Evolutionary conservation across 441 rosid species (phyloP).

Genomic region (Biscutella auriculata): DNA sequence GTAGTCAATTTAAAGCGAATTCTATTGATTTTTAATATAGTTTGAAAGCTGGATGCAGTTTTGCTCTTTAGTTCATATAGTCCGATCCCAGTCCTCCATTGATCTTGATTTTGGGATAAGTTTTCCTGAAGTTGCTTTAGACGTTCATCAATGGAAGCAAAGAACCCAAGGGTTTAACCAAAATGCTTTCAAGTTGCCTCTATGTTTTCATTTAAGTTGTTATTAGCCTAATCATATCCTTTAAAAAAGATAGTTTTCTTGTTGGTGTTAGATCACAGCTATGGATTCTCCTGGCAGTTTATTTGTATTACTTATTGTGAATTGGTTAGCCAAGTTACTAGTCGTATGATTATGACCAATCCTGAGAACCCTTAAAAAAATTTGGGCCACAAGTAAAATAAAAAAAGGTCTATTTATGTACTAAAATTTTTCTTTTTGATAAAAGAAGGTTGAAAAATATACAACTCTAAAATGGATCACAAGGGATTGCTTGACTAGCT

Average conservation of each 20-base stretch:
- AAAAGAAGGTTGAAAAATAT: too few relatives aligned
- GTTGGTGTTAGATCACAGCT: background rate
- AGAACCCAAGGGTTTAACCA: background rate
- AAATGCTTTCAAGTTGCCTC: background rate
- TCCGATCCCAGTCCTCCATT: background rate
- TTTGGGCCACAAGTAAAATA: too few relatives aligned
- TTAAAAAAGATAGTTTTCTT: background rate
- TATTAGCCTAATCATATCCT: background rate
- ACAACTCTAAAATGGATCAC: too few relatives aligned
- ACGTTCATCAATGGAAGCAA: background rate
- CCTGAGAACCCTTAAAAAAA: too few relatives aligned
- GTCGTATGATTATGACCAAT: too few relatives aligned
- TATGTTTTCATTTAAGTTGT: background rate
- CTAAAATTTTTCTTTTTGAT: too few relatives aligned
- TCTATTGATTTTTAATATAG: background rate
- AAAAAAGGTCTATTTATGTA: too few relatives aligned
- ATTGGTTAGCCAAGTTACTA: background rate
- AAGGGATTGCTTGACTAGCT: too few relatives aligned
- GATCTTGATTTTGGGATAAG: background rate
- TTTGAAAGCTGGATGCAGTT: background rate
- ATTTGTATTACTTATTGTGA: background rate
- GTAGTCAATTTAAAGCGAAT: background rate
- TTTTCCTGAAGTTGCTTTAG: background rate
- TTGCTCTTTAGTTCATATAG: background rate
- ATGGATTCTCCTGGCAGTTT: background rate